phyloP scores from a whole-genome alignment of 1,139 yeast species.

The Wickerhamomyces sp. region DNA sequence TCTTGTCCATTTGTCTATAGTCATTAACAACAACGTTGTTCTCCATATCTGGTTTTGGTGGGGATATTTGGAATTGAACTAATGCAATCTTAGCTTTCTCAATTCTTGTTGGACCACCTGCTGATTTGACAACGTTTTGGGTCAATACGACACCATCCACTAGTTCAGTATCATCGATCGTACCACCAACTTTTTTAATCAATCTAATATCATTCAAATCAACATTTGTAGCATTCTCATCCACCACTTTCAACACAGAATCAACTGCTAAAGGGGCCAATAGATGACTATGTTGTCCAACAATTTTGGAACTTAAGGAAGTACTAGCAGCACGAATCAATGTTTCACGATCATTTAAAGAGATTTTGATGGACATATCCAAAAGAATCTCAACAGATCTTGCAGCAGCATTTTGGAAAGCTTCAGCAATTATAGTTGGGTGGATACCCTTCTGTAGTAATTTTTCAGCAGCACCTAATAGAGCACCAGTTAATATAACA shows the following conservation, averaged over 20 bases:
- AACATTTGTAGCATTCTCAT: constrained; percentile 59
- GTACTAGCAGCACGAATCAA: constrained; percentile 91
- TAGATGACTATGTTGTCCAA: constrained; percentile 79
- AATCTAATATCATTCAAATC: constrained; percentile 86
- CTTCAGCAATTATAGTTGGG: constrained; percentile 91
- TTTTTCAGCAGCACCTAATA: constrained; percentile 91
- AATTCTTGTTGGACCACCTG: constrained; percentile 94
- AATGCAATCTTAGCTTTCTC: constrained; percentile 93
- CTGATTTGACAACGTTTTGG: constrained; percentile 81
- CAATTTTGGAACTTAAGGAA: constrained; percentile 90
- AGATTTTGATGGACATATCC: constrained; percentile 79
- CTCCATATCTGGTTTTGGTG: constrained; percentile 99
- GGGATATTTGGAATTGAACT: constrained; percentile 93
- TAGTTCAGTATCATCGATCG: constrained; percentile 92
- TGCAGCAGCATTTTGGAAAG: constrained; percentile 89
- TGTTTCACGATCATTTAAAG: constrained; percentile 72
- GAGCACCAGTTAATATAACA: constrained; percentile 90
- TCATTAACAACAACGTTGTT: constrained; percentile 96
- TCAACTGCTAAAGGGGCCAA: constrained; percentile 95
- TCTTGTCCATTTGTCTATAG: constrained; percentile 98
- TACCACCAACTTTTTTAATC: constrained; percentile 93
- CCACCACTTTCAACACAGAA: constrained; percentile 76
- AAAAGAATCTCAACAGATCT: constrained; percentile 81
- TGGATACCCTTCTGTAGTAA: constrained; percentile 87
- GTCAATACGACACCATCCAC: constrained; percentile 92